Evolutionary conservation across 2,329 filamentous ascomycete species (phyloP), one percentile per base, ranked within the genome.

Genomic region (Hymenoscyphus fraxineus): DNA sequence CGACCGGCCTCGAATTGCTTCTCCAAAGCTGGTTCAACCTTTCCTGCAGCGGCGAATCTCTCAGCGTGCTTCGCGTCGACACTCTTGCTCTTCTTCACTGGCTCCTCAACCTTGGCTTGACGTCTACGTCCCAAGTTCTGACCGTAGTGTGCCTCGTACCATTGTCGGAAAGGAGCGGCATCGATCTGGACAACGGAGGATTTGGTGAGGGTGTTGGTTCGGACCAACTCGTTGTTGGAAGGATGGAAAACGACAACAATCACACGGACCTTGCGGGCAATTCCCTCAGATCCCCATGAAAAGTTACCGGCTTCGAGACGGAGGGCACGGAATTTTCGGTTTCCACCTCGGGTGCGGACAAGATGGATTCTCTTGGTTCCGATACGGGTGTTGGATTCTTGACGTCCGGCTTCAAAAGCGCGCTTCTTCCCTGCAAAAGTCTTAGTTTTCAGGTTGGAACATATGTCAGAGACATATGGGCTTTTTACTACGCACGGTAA

Each of bases 131-230:
- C 95, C 71, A 99, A 80, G 76, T 85, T 76, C 82, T 92, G 87
- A 79, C 95, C 95, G 88, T 99, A 99, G 90, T 99, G 95, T 75
- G 95, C 92, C 89, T 99, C 95, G 85, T 96, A 99, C 95, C 95
- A 99, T 85, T 98, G 94, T 81, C 95, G 88, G 92, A 99, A 99
- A 75, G 95, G 95, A 71, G 95, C 92, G 77, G 96, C 95, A 82
- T 99, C 95, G 83, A 99, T 85, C 87, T 99, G 95, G 81, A 99
- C 92, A 78, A 99, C 92, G 84, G 95, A 95, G 79, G 92, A 92
- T 85, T 93, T 96, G 87, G 95, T 99, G 81, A 99, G 88, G 85
- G 95, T 98, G 90, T 99, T 99, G 83, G 95, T 99, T 80, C 95
- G 95, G 86, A 99, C 93, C 76, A 99, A 88, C 86, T 99, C 95